Percentiles rank a stretch among this genome's conserved stretches.
Conservation (phyloP, 768 basidiomycete species). For the Termitomyces sp. region DNA sequence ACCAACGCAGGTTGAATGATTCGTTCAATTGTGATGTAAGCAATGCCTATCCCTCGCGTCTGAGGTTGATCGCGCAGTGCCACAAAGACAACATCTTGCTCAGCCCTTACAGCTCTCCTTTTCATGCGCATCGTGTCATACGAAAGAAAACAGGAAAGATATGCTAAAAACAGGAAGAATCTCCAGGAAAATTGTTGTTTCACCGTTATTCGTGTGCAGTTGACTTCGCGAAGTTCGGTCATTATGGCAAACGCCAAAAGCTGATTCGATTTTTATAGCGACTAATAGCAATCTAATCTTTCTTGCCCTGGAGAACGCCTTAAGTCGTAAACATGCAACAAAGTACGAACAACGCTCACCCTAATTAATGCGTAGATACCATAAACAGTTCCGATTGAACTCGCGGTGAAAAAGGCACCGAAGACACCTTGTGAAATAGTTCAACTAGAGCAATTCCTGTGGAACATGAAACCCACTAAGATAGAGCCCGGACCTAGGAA, state of each 20-base stretch:
- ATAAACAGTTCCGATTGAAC: slow-evolving; percentile 47
- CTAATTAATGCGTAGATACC: slow-evolving; percentile 42
- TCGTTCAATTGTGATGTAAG: neutral
- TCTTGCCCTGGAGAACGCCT: slow-evolving; percentile 11
- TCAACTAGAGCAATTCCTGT: neutral
- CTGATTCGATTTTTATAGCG: slow-evolving; percentile 1
- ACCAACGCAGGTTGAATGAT: too few relatives aligned
- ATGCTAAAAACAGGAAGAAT: neutral
- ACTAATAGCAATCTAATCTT: slow-evolving; percentile 12
- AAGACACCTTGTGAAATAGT: slow-evolving; percentile 40
- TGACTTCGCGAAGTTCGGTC: neutral
- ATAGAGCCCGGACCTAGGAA: slow-evolving; percentile 59
- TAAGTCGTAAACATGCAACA: neutral
- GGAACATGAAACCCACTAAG: slow-evolving; percentile 37
- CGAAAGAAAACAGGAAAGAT: too few relatives aligned
- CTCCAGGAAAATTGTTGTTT: neutral
- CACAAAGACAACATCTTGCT: neutral
- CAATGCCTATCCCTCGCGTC: neutral
- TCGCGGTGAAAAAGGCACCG: slow-evolving; percentile 45
- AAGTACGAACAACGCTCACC: slow-evolving; percentile 22
- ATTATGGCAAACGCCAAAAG: neutral
- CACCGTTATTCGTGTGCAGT: neutral
- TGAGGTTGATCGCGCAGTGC: neutral
- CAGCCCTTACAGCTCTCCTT: neutral
- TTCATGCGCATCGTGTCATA: neutral